A percentile compares a stretch with the other conserved stretches of the same genome.
Conservation (phyloP, 78 protist species). For the Bodo saltans region DNA sequence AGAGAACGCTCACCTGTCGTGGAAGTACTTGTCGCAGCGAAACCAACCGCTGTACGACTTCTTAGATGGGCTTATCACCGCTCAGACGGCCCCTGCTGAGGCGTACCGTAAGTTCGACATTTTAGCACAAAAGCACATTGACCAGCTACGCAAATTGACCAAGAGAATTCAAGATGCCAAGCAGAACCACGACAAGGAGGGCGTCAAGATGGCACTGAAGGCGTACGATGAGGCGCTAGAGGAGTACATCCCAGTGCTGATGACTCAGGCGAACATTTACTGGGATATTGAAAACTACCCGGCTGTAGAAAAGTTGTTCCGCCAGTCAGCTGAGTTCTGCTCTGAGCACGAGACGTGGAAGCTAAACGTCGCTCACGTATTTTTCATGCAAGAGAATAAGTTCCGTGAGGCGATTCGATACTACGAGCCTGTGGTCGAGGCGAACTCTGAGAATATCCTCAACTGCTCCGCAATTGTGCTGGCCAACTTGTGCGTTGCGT, state of each 20-base stretch:
- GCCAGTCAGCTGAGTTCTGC: conserved; percentile 57
- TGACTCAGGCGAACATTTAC: conserved; percentile 70
- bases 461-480: conserved; percentile 61
- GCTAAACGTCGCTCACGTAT: conserved; percentile 75
- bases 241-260: conserved; percentile 67
- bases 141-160: conserved; percentile 51
- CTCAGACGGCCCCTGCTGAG: conserved; percentile 55
- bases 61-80: conserved; percentile 53
- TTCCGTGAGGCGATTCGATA: conserved; percentile 63
- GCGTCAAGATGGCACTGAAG: conserved; percentile 45
- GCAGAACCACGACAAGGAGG: conserved; percentile 21
- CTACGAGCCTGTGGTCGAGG: conserved; percentile 66
- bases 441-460: conserved; percentile 32
- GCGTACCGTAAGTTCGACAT: conserved; percentile 61
- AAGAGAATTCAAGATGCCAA: conserved; percentile 61
- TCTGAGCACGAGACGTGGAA: conserved; percentile 68
- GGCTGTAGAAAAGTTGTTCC: conserved; percentile 57
- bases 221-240: conserved; percentile 57
- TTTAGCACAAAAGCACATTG: conserved; percentile 42
- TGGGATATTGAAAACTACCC: conserved; percentile 70
- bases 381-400: conserved; percentile 65
- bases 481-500: conserved; percentile 71
- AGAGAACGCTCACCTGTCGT: conserved; percentile 52
- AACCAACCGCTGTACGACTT: conserved; percentile 50
- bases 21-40: conserved; percentile 24